phyloP scores from a whole-genome alignment of 2,329 filamentous ascomycete species.

The Mycosphaerelloides madeirae region DNA sequence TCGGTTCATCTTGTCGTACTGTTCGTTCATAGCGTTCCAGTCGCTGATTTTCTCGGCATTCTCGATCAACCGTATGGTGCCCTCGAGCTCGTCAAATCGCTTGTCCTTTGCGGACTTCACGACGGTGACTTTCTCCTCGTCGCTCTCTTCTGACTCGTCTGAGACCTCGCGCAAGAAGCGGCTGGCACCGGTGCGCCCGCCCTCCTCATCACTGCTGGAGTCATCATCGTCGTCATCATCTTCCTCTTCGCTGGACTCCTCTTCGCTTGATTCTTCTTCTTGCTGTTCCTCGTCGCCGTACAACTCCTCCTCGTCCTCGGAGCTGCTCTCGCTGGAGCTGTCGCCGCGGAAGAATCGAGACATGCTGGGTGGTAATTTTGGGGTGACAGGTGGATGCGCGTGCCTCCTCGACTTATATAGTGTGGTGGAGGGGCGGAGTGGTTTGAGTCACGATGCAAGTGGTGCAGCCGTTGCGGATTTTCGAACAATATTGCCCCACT shows the following conservation, averaged over 20 bases:
- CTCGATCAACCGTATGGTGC: constrained; percentile 83
- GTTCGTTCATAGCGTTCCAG: constrained; percentile 72
- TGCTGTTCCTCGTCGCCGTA: constrained; percentile 75
- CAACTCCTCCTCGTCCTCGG: constrained; percentile 92
- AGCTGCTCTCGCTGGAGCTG: constrained; percentile 92
- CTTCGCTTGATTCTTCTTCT: constrained; percentile 46
- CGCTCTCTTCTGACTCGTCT: constrained; percentile 66
- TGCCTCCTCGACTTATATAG: too few species aligned
- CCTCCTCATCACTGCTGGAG: constrained; percentile 50
- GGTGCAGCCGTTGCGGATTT: too few species aligned
- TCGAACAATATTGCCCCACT: too few species aligned
- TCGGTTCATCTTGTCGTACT: constrained; percentile 60
- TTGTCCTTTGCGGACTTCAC: constrained; percentile 99
- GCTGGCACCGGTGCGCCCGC: constrained; percentile 64
- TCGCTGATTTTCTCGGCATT: constrained; percentile 97
- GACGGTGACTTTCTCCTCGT: constrained; percentile 77
- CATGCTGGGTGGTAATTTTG: constrained; percentile 8
- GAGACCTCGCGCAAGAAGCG: constrained; percentile 70
- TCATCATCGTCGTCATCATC: constrained; percentile 49
- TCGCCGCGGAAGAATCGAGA: constrained; percentile 98
- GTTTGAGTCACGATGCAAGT: too few species aligned
- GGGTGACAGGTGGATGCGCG: too few species aligned
- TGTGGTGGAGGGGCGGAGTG: too few species aligned
- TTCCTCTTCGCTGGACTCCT: constrained; percentile 32
- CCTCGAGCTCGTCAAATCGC: constrained; percentile 87